Conservation (phyloP, 176 grass and related monocot species). For the Melocanna baccifera region DNA sequence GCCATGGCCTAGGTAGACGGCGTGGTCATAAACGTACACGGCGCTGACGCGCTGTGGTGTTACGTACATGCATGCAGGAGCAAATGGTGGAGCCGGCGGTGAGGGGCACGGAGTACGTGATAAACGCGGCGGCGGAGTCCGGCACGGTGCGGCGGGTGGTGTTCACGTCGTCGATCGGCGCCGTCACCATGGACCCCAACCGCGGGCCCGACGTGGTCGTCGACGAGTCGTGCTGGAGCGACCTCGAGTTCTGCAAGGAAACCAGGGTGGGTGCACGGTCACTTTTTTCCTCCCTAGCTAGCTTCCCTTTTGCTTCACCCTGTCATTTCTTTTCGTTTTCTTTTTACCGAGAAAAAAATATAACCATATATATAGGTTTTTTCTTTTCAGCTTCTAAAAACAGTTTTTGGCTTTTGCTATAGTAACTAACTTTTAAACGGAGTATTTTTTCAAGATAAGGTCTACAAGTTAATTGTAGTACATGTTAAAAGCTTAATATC, state of each 20-base stretch:
- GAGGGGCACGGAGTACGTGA: slow-evolving; percentile 73
- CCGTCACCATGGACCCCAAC: slow-evolving; percentile 81
- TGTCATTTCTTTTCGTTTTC: not conserved
- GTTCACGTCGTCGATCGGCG: slow-evolving; percentile 96
- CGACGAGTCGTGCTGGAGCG: slow-evolving; percentile 92
- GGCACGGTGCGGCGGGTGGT: slow-evolving; percentile 83
- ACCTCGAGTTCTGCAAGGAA: slow-evolving; percentile 93
- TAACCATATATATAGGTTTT: too few species aligned
- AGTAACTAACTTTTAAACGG: too few species aligned
- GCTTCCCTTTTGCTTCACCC: not conserved
- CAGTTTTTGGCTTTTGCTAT: too few species aligned
- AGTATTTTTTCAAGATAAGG: too few species aligned
- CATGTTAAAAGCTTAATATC: too few species aligned
- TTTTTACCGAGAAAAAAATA: not conserved
- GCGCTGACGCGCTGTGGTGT: not conserved
- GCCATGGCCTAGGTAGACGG: not conserved
- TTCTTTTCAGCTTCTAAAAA: too few species aligned
- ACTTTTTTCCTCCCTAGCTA: not conserved
- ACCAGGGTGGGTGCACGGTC: slow-evolving; percentile 48
- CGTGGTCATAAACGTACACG: too few species aligned
- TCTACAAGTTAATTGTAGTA: too few species aligned
- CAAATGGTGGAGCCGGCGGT: slow-evolving; percentile 98
- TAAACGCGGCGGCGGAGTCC: slow-evolving; percentile 65
- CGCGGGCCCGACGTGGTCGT: slow-evolving; percentile 77
- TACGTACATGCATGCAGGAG: slow-evolving; percentile 41